phyloP scores from a whole-genome alignment of 2,329 filamentous ascomycete genomes.

The Apiospora marii region DNA sequence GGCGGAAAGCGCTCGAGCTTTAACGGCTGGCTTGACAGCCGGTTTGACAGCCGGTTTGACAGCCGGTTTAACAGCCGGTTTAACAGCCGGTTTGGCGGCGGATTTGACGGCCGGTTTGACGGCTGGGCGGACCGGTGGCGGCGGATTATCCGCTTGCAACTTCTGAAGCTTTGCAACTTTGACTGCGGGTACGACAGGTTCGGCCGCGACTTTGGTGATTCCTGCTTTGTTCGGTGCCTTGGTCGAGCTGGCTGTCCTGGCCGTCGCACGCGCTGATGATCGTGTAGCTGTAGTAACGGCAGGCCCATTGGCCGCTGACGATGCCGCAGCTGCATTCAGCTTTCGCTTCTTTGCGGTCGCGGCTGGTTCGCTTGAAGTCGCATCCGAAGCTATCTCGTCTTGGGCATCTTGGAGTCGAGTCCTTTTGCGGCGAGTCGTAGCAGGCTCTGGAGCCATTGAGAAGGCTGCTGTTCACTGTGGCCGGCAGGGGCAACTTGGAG shows the following conservation, averaged over 20 bases:
- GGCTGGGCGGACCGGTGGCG: not conserved
- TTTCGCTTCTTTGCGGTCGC: constrained; percentile 24
- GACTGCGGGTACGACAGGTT: not conserved
- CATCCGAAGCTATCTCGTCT: not conserved
- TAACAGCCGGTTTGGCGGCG: too few species aligned
- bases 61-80: too few species aligned
- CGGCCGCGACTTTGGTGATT: not conserved
- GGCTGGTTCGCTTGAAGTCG: not conserved
- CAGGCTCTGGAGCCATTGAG: constrained; percentile 25
- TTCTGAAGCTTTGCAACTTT: not conserved
- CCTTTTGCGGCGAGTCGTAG: constrained; percentile 26
- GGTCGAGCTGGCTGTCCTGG: not conserved
- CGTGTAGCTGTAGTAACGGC: constrained; percentile 25
- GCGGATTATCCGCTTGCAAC: not conserved
- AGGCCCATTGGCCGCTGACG: constrained; percentile 15
- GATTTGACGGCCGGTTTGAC: not conserved
- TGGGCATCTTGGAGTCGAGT: constrained; percentile 22
- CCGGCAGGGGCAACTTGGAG: not conserved
- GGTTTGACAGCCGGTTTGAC: too few species aligned
- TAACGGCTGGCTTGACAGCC: not conserved
- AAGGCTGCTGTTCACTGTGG: not conserved
- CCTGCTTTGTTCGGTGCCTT: not conserved
- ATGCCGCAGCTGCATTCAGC: constrained; percentile 11
- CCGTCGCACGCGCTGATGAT: constrained; percentile 12
- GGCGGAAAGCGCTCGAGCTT: not conserved